phyloP scores from a whole-genome alignment of 257 asterid genomes.

The Przewalskia tangutica region DNA sequence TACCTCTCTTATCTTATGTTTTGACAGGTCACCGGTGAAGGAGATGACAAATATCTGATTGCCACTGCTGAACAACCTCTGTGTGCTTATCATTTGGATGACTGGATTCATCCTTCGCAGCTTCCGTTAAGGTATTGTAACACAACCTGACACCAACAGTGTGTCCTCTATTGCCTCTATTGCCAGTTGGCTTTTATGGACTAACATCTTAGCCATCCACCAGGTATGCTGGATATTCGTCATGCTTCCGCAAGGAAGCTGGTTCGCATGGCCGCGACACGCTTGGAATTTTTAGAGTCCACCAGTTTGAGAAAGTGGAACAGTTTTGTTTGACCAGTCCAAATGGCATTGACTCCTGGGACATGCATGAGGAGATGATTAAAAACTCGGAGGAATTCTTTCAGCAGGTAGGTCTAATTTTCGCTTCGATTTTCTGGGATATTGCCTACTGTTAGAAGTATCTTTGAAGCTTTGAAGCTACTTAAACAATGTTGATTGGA shows the following conservation, averaged over 20 bases:
- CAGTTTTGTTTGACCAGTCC: slow-evolving; percentile 82
- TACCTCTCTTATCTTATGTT: slow-evolving; percentile 5
- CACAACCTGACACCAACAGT: not conserved
- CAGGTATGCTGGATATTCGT: slow-evolving; percentile 86
- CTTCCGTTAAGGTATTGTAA: slow-evolving; percentile 51
- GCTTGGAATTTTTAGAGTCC: slow-evolving; percentile 78
- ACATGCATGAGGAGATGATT: slow-evolving; percentile 92
- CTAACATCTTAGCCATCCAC: slow-evolving; percentile 4
- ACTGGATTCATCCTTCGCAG: slow-evolving; percentile 76
- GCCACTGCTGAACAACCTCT: slow-evolving; percentile 88
- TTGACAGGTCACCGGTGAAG: slow-evolving; percentile 86
- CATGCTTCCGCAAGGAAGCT: slow-evolving; percentile 89
- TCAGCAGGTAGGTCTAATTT: slow-evolving; percentile 28
- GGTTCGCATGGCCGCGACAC: slow-evolving; percentile 94
- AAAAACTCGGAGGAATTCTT: slow-evolving; percentile 82
- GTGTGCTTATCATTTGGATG: slow-evolving; percentile 81
- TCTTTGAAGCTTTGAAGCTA: not conserved
- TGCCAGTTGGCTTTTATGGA: not conserved
- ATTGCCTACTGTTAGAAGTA: not conserved
- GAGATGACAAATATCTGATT: slow-evolving; percentile 89
- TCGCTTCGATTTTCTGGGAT: not conserved
- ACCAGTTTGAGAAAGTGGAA: slow-evolving; percentile 88
- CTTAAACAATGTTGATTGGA: not conserved
- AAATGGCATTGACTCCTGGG: slow-evolving; percentile 74
- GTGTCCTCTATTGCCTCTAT: not conserved